Evolutionary conservation across 2,329 filamentous ascomycete species (phyloP).

Genomic region (Cercospora zeae-maydis): DNA sequence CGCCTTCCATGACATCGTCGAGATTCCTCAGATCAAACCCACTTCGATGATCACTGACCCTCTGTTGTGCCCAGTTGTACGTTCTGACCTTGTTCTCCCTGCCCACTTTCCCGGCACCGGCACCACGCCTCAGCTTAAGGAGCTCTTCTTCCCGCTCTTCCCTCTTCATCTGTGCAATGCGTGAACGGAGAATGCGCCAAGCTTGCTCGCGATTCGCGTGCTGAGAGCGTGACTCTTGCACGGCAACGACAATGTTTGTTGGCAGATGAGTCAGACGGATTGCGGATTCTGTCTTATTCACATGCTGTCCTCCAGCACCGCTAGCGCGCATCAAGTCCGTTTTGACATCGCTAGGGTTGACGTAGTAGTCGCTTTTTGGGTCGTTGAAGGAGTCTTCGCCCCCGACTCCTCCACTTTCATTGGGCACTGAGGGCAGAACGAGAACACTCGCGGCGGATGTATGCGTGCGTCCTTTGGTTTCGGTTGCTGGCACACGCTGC

Average conservation of each 20-base stretch:
- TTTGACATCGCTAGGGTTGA: slow-evolving; percentile 77
- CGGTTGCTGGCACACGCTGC: slow-evolving; percentile 86
- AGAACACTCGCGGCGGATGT: slow-evolving; percentile 90
- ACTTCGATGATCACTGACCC: slow-evolving; percentile 85
- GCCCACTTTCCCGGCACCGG: slow-evolving; percentile 75
- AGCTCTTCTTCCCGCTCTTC: slow-evolving; percentile 83
- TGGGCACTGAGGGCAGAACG: slow-evolving; percentile 80
- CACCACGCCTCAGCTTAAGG: slow-evolving; percentile 68
- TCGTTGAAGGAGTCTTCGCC: slow-evolving; percentile 65
- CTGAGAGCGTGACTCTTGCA: slow-evolving; percentile 91
- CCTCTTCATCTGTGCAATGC: slow-evolving; percentile 72
- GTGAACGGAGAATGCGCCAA: slow-evolving; percentile 78
- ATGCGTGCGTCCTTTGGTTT: slow-evolving; percentile 86
- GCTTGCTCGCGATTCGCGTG: slow-evolving; percentile 82
- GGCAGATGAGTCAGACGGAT: slow-evolving; percentile 88
- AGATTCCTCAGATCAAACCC: slow-evolving; percentile 76
- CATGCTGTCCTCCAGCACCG: slow-evolving; percentile 93
- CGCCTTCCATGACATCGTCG: slow-evolving; percentile 73
- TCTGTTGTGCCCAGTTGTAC: slow-evolving; percentile 75
- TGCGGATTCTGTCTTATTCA: slow-evolving; percentile 97
- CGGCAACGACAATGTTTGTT: slow-evolving; percentile 79
- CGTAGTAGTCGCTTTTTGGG: slow-evolving; percentile 85
- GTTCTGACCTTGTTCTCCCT: slow-evolving; percentile 91
- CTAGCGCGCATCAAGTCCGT: slow-evolving; percentile 87
- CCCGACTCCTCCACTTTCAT: slow-evolving; percentile 48